Evolutionary conservation across 2,329 filamentous ascomycete genomes (phyloP), one percentile per base, ranked within the genome.

Genomic region (Beauveria rudraprayagi): DNA sequence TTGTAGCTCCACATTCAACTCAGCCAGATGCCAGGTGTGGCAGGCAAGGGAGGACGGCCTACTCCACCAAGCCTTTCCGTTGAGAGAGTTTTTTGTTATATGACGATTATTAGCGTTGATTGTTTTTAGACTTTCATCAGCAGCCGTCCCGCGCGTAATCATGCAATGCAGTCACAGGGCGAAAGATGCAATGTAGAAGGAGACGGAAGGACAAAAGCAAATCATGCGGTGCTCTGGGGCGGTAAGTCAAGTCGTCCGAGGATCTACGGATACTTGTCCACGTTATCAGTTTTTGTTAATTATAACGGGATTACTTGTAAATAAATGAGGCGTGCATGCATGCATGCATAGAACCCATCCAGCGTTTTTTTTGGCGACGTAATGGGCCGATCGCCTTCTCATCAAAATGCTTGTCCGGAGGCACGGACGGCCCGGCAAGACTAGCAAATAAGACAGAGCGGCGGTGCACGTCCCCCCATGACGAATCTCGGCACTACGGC

Each of bases 401-500:
- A 34, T 26, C 19, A 40, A 7, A 40, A 7, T 22, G 34, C 46
- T 19, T 40, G 16, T 26, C 9, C 47, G 26, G 34, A 59, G 22
- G 56, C 47, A 59, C 47, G 56, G 47, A 59, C 56, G 40, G 56
- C 4, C 34, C 56, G 46, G 56, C 30, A 16, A 41, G 56, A 30
- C 46, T 47, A 34, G 28, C 28, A 44, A 44, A 30, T 40, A 26
- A 48, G 19, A 57, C 41, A 47, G 24, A 41, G 47, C 41, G 24
- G 26, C 41, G 41, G 57, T 47, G 57, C 57, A 60, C 51, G 58
- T 61, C 41, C 58, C 41, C 58, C 50, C 43, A 28, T 28, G 37
- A 16, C 10, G 58, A 55, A 61, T 61, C 58, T 61, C 58, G 58
- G 58, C 58, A 61, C 50, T 55, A 41, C 58, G 58, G 58, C 58